phyloP scores from a whole-genome alignment of 139 green algal genomes.

The Klebsormidium nitens region DNA sequence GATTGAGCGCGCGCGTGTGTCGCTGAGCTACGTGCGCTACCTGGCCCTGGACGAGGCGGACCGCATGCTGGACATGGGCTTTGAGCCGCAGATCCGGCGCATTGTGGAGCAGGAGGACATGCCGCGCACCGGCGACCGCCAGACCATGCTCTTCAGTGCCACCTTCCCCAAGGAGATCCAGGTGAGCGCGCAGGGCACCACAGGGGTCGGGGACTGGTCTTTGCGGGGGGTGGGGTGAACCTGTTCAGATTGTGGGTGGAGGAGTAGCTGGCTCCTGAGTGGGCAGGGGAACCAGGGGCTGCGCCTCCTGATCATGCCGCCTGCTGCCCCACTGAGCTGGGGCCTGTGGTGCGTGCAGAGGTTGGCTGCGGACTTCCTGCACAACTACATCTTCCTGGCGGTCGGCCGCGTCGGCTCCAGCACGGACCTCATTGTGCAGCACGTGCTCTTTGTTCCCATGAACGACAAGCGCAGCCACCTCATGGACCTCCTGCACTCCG shows the following conservation, averaged over 20 bases:
- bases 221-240: too few species aligned
- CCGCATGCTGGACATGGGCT: constrained; percentile 98
- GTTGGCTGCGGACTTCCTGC: constrained; percentile 88
- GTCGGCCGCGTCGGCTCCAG: constrained; percentile 92
- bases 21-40: constrained; percentile 59
- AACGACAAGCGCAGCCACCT: constrained; percentile 86
- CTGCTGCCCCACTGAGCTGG: neutral
- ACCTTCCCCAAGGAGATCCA: constrained; percentile 94
- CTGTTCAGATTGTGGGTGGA: too few species aligned
- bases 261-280: too few species aligned
- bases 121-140: constrained; percentile 70
- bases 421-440: constrained; percentile 93
- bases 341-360: constrained; percentile 39
- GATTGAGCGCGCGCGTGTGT: constrained; percentile 83
- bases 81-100: constrained; percentile 86
- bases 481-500: constrained; percentile 86
- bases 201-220: too few species aligned
- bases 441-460: constrained; percentile 73
- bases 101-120: constrained; percentile 70
- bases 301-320: neutral
- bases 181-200: too few species aligned
- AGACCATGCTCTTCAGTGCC: constrained; percentile 94
- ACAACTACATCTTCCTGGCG: constrained; percentile 97
- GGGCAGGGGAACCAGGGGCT: too few species aligned
- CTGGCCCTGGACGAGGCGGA: constrained; percentile 93